Base-by-base conservation (phyloP, 1,284 basidiomycete genomes). In the Trichosporon coremiiforme region DNA sequence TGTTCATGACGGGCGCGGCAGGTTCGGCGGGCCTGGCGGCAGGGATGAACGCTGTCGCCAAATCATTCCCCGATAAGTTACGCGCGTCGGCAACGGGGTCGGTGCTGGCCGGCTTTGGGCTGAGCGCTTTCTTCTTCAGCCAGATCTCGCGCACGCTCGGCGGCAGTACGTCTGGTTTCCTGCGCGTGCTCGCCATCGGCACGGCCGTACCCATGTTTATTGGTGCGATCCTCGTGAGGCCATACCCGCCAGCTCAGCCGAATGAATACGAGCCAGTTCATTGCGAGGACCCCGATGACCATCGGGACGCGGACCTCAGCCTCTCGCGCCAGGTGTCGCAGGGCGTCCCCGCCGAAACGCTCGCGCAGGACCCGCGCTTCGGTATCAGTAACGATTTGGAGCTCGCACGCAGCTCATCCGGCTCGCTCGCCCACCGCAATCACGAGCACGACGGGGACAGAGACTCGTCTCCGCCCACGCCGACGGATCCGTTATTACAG, bases 111-210 rank as follows among this genome's bases (percentile, higher is more conserved):
- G 92, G 91, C n/a, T 93, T 92, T 71, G 92, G 92, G 0, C 86
- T 94, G 5, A 92, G 90, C 8, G 92, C 92, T 0, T 93, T 93
- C 82, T 85, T 90, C 70, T 94, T 93, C 82, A 90, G 90, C 25
- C 86, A 87, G 0, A 60, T 60, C 57, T 60, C 57, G 31, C 57
- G 57, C 29, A 33, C 29, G 17, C 79, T 92, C 20, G 88, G 90
- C 0, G 91, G 90, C 0, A 86, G 92, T 74, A 91, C 90, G 0
- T 88, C 88, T 2, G 87, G 87, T 5, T 89, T 93, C 68, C 83
- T 94, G 2, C 83, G 89, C 0, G 78, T 91, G n/a, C 87, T 94
- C 10, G 87, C 89, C 0, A 77, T 90, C 2, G 92, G 92, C 1
- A 91, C 90, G 0, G 85, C 89, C 1, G 71, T 89, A 2, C 89